Conservation (phyloP, 1,284 basidiomycete species). For the Coniferiporia sulphurascens region DNA sequence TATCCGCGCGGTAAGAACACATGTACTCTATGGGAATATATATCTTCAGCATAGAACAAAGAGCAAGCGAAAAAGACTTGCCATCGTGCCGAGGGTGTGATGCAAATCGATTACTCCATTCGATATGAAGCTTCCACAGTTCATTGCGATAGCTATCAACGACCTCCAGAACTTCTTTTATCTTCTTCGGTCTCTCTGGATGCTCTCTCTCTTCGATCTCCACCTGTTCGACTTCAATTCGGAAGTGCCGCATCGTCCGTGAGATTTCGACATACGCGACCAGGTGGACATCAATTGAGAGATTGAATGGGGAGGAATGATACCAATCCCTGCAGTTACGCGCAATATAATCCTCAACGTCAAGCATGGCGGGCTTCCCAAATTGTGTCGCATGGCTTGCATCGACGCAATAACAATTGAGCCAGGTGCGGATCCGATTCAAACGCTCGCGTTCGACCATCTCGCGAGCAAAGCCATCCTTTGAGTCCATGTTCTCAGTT, state of each 20-base stretch:
- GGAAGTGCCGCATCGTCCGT: conserved; percentile 44
- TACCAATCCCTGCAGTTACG: conserved; percentile 52
- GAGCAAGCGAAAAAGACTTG: conserved; percentile 24
- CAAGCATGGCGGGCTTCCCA: conserved; percentile 60
- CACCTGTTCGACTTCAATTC: conserved; percentile 25
- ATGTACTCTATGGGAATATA: conserved; percentile 29
- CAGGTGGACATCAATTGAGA: conserved; percentile 49
- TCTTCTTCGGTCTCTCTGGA: conserved; percentile 7
- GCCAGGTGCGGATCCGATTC: conserved; percentile 60
- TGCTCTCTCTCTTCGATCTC: conserved; percentile 32
- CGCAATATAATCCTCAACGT: conserved; percentile 53
- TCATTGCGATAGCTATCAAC: conserved; percentile 34
- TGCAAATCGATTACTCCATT: conserved; percentile 37
- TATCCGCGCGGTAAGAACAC: conserved; percentile 42
- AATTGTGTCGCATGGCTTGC: conserved; percentile 60
- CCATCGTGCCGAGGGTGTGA: conserved; percentile 34
- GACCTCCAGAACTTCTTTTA: conserved; percentile 9
- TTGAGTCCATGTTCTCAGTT: not conserved
- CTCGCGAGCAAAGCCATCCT: conserved; percentile 1
- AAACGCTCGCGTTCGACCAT: conserved; percentile 35
- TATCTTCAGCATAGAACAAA: not conserved
- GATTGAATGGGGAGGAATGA: conserved; percentile 37
- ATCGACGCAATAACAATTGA: conserved; percentile 63
- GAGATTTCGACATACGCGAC: conserved; percentile 49
- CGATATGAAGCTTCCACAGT: conserved; percentile 31